Evolutionary conservation across 148 eudicot species (phyloP), one percentile per base, ranked within the genome.

Genomic region (Arctostaphylos glauca): DNA sequence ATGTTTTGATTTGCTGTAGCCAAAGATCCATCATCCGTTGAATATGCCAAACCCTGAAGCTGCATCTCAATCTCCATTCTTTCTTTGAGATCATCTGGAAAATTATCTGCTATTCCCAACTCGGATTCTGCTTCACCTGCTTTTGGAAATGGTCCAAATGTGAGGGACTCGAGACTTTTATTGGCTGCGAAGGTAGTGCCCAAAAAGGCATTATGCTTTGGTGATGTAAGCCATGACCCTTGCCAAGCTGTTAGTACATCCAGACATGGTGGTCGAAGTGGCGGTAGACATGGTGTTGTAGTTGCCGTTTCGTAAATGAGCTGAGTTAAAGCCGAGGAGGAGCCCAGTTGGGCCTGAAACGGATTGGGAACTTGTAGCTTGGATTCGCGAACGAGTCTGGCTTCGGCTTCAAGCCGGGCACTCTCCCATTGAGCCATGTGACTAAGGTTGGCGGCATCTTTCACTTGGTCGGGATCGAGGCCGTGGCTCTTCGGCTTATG

Each of bases 341-440:
- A 3, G 15, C 60, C 60, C n/a, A 76, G 79, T 6, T 52, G 79
- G 19, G 79, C 15, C 5, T 76, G 59, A n/a, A 50, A 76, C 23
- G 59, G 59, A 10, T 76, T 76, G 38, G 59, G 2, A 12, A 14
- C 55, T 4, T 50, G 38, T 3, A 76, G 44, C 54, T 82, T 85
- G 62, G 87, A 83, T 9, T 84, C 81, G 3, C 81, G 81, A 74
- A 55, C 85, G 46, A 87, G 66, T 25, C 87, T 49, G 58, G 89
- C 38, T 31, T 31, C 38, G 38, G 38, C 38, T 31, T 31, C 38
- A 31, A 31, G 38, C 38, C 38, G 38, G 19, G 86, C 89, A 9
- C 76, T 81, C 77, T 87, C 87, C 89, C 87, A 87, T 46, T 87
- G 87, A 59, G 89, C 89, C 89, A 87, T 87, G 84, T 87, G 87